Conservation (phyloP, 352 stramenopile genomes). For the Pythium scleroteichum region DNA sequence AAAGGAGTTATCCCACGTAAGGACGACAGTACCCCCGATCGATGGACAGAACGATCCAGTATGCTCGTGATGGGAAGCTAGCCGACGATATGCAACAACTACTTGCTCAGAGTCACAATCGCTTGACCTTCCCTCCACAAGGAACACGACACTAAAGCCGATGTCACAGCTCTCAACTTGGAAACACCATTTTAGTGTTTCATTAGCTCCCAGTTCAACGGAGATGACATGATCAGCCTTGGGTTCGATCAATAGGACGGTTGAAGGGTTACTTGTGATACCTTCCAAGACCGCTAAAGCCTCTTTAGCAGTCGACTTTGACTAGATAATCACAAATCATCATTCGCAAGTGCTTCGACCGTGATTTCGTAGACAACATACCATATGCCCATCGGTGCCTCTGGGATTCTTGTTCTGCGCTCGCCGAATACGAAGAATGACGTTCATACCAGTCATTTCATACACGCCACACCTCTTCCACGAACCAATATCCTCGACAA, state of each 20-base stretch:
- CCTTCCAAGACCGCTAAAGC: conserved; percentile 39
- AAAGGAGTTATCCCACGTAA: conserved; percentile 69
- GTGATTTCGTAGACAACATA: conserved; percentile 2
- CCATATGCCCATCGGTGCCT: conserved; percentile 16
- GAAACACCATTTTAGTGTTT: conserved; percentile 57
- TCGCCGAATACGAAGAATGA: conserved; percentile 39
- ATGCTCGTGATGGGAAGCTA: conserved; percentile 5
- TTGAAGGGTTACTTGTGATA: conserved; percentile 23
- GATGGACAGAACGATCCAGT: conserved; percentile 36
- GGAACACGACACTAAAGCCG: conserved; percentile 50
- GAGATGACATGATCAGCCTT: conserved; percentile 52
- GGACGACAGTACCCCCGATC: conserved; percentile 41
- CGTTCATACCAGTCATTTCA: conserved; percentile 55
- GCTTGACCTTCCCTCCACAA: conserved; percentile 28
- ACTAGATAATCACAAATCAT: too few relatives aligned
- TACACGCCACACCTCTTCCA: conserved; percentile 56
- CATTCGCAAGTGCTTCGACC: too few relatives aligned
- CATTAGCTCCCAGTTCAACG: conserved; percentile 38
- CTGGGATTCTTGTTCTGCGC: conserved; percentile 48
- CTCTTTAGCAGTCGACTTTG: conserved; percentile 28
- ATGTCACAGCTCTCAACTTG: conserved; percentile 52
- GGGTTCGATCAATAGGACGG: conserved; percentile 40
- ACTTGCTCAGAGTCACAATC: conserved; percentile 33
- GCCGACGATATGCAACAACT: conserved; percentile 37
- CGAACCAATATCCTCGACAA: conserved; percentile 46